Base-by-base conservation (phyloP, 2,329 filamentous ascomycete genomes). In the Penicillium griseofulvum region DNA sequence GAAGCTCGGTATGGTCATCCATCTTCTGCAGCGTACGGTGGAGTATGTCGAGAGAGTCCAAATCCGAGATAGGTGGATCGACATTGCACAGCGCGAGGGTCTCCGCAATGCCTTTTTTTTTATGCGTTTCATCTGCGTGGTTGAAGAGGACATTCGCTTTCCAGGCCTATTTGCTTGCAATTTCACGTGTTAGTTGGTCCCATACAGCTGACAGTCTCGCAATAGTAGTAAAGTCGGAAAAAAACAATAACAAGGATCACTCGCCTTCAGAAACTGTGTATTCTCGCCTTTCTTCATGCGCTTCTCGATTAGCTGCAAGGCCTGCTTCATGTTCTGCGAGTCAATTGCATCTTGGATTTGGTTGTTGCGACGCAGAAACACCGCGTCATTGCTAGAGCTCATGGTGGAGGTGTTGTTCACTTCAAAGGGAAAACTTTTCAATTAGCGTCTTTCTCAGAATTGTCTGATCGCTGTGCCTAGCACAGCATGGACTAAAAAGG, bases 221-320 rank as follows among this genome's bases (percentile, higher is more conserved):
- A 5, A 34, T 4, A 8, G 33, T 19, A 11, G n/a, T 19, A 22
- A 9, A 12, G 28, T 39, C 12, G 17, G 11, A 24, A 63, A 4
- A 4, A 5, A 33, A 50, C 16, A 17, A 17, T 14, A 9, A 19
- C 7, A 8, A 11, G 5, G 22, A 43, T 51, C 22, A 54, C 70
- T 58, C 52, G 74, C 75, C 61, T 66, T 73, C 31, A 78, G 55
- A 55, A 76, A 76, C 4, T 69, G 64, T 5, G 74, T 76, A 53
- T 77, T 70, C 60, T 80, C 77, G 33, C 76, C 76, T 63, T 86
- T 86, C 70, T 85, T 82, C 60, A 80, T 76, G 49, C 78, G 79
- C 59, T 80, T 80, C 55, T 80, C 77, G 49, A 78, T 78, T 19
- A 80, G 65, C 63, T 80, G 76, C 52, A 80, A 60, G 7, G 78